Conservation (phyloP, 805 yeast species). For the Dipodascus albidus region DNA sequence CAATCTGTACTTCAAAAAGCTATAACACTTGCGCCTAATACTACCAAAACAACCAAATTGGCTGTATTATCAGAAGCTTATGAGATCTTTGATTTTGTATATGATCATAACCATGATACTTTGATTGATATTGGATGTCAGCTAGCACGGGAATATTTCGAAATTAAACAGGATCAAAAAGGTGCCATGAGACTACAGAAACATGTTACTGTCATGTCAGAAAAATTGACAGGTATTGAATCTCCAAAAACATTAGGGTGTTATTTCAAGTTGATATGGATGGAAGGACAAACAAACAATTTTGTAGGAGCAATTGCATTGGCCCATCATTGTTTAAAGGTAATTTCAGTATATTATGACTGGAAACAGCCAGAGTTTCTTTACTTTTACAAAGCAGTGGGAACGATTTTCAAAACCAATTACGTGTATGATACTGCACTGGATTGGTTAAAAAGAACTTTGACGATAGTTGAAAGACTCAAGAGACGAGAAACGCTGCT, state of each 20-base stretch:
- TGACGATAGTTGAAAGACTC: background rate
- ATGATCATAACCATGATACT: background rate
- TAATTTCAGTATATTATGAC: background rate
- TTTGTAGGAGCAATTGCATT: background rate
- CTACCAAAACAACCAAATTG: background rate
- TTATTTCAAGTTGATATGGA: background rate
- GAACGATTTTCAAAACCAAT: background rate
- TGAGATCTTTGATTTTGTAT: background rate
- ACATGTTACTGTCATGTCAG: background rate
- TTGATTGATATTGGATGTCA: background rate
- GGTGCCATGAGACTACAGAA: background rate
- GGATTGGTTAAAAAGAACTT: background rate
- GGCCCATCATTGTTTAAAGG: background rate
- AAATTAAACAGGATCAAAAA: background rate
- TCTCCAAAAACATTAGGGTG: background rate
- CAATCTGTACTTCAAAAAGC: background rate
- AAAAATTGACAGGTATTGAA: background rate
- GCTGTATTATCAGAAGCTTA: background rate
- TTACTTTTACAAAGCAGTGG: background rate
- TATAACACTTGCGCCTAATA: background rate
- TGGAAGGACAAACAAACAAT: background rate
- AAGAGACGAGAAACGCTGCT: background rate
- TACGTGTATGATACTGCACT: background rate
- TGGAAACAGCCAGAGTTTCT: background rate
- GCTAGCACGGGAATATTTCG: background rate